These are phyloP conservation scores for Dothideomycetes sp. DNA, from an alignment of 2,329 filamentous ascomycete genomes.

Conservation along the genomic window DNA sequence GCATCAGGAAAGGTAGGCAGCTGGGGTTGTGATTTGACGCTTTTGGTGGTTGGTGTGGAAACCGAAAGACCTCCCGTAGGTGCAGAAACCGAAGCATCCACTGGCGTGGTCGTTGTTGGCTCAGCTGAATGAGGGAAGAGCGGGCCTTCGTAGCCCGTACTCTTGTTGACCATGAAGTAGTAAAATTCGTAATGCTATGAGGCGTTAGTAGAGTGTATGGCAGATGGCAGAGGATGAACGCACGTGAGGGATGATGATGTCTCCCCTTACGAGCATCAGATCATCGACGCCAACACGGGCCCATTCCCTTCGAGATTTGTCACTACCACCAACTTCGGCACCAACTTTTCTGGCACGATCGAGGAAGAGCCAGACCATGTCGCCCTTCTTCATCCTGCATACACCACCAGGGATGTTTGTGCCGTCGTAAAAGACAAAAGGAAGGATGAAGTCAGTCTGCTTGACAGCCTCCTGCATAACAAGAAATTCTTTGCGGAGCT, in stretches of 20 bases:
- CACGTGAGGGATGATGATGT: conserved; percentile 89
- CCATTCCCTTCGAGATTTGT: conserved; percentile 71
- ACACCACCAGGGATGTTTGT: conserved; percentile 77
- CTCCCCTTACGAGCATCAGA: conserved; percentile 81
- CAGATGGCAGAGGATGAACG: conserved; percentile 32
- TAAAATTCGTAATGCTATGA: conserved; percentile 90
- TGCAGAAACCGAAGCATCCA: conserved; percentile 5
- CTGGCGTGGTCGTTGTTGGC: conserved; percentile 35
- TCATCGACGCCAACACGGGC: conserved; percentile 91
- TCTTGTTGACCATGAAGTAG: conserved; percentile 89
- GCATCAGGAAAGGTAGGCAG: conserved; percentile 40
- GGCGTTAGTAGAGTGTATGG: conserved; percentile 9
- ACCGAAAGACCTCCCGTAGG: conserved; percentile 14
- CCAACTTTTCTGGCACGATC: conserved; percentile 87
- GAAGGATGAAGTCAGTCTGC: conserved; percentile 77
- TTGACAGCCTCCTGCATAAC: conserved; percentile 78
- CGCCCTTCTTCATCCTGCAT: conserved; percentile 85
- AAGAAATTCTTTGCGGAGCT: conserved; percentile 70
- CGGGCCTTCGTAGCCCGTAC: conserved; percentile 59
- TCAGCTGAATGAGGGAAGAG: conserved; percentile 68
- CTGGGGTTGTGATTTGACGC: not conserved
- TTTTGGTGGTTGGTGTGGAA: conserved; percentile 7
- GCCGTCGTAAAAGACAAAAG: conserved; percentile 96
- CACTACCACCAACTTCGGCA: conserved; percentile 62
- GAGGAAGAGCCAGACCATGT: conserved; percentile 84